phyloP scores from a whole-genome alignment of 106 monocot species.

The Gastrodia elata region DNA sequence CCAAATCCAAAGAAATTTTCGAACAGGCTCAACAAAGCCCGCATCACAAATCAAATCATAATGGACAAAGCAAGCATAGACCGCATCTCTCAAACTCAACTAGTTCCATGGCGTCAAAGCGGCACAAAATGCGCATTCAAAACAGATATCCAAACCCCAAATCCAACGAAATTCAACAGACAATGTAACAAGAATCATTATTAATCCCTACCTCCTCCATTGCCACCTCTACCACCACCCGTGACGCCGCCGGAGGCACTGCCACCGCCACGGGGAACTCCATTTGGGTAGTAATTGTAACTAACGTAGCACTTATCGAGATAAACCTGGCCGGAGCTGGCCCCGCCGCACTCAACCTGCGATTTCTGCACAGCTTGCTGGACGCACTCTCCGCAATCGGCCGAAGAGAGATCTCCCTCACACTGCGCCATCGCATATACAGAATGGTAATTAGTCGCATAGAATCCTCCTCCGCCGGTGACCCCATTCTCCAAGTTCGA shows the following conservation, averaged over 20 bases:
- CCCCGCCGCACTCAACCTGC: slow-evolving; percentile 92
- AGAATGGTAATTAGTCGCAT: slow-evolving; percentile 55
- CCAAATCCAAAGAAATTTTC: background rate
- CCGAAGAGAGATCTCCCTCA: slow-evolving; percentile 71
- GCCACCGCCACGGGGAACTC: slow-evolving; percentile 41
- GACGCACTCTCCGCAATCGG: slow-evolving; percentile 73
- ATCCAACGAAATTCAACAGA: background rate
- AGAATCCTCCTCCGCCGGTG: slow-evolving; percentile 43
- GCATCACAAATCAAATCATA: too few species aligned
- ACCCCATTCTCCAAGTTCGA: slow-evolving; percentile 64
- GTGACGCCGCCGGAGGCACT: slow-evolving; percentile 21
- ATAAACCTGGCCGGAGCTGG: slow-evolving; percentile 73
- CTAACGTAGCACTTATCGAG: slow-evolving; percentile 90
- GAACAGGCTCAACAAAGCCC: background rate
- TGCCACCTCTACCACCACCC: slow-evolving; percentile 11
- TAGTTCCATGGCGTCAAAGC: background rate
- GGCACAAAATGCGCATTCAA: background rate
- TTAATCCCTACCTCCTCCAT: slow-evolving; percentile 6
- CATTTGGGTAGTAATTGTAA: slow-evolving; percentile 57
- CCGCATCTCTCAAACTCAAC: background rate
- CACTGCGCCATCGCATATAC: slow-evolving; percentile 97
- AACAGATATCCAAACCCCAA: background rate
- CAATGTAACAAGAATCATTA: background rate
- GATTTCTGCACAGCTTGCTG: slow-evolving; percentile 82
- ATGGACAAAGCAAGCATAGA: background rate